Conservation (phyloP, 2,329 filamentous ascomycete genomes). For the Alternaria rosae region DNA sequence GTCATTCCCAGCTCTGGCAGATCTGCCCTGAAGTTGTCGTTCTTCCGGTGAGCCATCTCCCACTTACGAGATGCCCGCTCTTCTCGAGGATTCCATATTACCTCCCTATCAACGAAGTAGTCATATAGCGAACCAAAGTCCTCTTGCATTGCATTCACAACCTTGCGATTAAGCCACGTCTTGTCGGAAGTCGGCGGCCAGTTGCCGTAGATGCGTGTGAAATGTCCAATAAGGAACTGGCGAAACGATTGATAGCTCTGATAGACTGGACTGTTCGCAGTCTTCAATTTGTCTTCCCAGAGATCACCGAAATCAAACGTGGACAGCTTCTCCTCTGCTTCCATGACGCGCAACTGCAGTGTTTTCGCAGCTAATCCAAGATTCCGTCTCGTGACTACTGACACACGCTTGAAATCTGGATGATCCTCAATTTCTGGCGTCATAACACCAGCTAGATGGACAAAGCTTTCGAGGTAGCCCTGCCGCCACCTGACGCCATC, state of each 20-base stretch:
- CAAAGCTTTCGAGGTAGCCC: conserved; percentile 72
- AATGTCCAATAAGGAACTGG: conserved; percentile 67
- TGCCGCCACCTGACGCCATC: conserved; percentile 69
- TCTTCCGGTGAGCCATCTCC: conserved; percentile 61
- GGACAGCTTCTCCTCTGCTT: conserved; percentile 67
- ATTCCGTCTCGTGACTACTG: conserved; percentile 68
- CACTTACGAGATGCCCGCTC: conserved; percentile 69
- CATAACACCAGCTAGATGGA: conserved; percentile 70
- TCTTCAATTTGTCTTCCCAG: conserved; percentile 55
- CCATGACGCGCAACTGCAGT: conserved; percentile 67
- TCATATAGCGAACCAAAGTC: conserved; percentile 76
- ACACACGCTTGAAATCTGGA: conserved; percentile 66
- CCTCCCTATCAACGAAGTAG: conserved; percentile 72
- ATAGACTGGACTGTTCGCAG: conserved; percentile 55
- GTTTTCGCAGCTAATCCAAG: conserved; percentile 69
- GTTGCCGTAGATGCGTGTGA: conserved; percentile 62
- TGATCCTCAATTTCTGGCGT: conserved; percentile 53
- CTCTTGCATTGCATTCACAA: conserved; percentile 65
- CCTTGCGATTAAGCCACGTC: conserved; percentile 66
- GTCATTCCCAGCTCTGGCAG: conserved; percentile 67
- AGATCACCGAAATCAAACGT: conserved; percentile 68
- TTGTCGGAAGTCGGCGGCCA: conserved; percentile 65
- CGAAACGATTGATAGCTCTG: conserved; percentile 67
- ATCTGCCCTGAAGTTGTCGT: conserved; percentile 52
- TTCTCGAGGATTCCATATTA: conserved; percentile 70